Evolutionary conservation across 352 stramenopile species (phyloP), one percentile per base, ranked within the genome.

Genomic region (Pythium brachiatum): DNA sequence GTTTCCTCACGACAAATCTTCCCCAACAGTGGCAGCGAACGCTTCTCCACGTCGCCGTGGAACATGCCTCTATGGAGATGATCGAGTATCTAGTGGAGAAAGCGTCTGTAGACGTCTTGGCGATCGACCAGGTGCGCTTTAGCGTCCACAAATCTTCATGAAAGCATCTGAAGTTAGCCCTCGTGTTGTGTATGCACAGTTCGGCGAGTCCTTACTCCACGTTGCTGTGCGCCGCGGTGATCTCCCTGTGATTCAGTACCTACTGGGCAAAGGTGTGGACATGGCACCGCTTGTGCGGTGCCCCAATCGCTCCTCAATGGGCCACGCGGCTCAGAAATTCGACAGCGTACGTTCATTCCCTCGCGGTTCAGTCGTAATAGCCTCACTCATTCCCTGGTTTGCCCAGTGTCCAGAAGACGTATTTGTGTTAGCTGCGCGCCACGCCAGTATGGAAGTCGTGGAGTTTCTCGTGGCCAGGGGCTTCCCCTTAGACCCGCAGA

Each of bases 321-420:
- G 60, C 5, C 46, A 39, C 13, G 16, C 27, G 11, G 34, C 48
- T 3, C 60, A 66, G 18, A 60, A 39, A 29, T 41, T 66, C 38
- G 60, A 66, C 43, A 36, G 18, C 5, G 60, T 66, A 44, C 51
- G 51, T 57, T 46, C 8, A 1, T 18, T 20, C 13, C n/a, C 11
- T 23, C 44, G n/a, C n/a, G n/a, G n/a, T n/a, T n/a, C n/a, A n/a
- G n/a, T n/a, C n/a, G n/a, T n/a, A n/a, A n/a, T n/a, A n/a, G n/a
- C n/a, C n/a, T n/a, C n/a, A n/a, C 56, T 56, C 8, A 56, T 12
- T 11, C 12, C 12, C 3, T 26, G 4, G 31, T 25, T 11, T 27
- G 25, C 1, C 2, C 34, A 67, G 60, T 61, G 53, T 20, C 60
- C 60, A 32, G 60, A 67, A 16, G 60, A 67, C 23, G 11, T 67